Base-by-base conservation (phyloP, 176 grass and related monocot species). In the Zizania latifolia region DNA sequence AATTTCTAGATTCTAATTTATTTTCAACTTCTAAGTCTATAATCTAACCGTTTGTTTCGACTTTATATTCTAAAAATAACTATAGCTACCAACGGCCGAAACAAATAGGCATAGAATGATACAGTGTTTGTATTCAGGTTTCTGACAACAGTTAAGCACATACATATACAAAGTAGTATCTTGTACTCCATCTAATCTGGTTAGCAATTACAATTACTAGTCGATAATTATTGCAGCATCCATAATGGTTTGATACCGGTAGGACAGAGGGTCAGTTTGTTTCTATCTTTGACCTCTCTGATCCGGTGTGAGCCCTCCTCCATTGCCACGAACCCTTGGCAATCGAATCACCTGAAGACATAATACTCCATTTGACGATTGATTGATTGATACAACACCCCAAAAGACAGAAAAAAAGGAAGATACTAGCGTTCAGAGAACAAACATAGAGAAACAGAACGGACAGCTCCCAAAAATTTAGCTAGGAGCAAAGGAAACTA, bases 281-380 rank as follows among this genome's bases (percentile, higher is more conserved):
- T 73, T 60, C 23, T 84, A 97, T 80, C 90, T 89, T 28, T 97
- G 90, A 2, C 93, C 93, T 87, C 88, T 86, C 65, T 97, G 93
- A 70, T 97, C 93, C 0, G 93, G 90, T 15, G 93, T 93, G 51
- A 97, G 86, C 21, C 93, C 93, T 68, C 69, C 93, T 68, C 69
- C 81, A 70, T 93, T 93, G 30, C 93, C 90, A 12, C 93, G 72
- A 97, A 97, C 21, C 93, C 88, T 77, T 97, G 93, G 69, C 93
- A 97, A 31, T 93, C 90, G 81, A 82, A 97, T 71, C 90, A 97
- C 81, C 93, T 97, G 77, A 68, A 62, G 14, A 30, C 16, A 31
- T 24, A 40, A 38, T 19, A 26, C 21, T 3, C 4, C 26, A 33
- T 51, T 21, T 51, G 16, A 36, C 6, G n/a, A n/a, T n/a, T n/a